Base-by-base conservation (phyloP, 208 protist genomes). In the Herpetomonas samuelpessoai region DNA sequence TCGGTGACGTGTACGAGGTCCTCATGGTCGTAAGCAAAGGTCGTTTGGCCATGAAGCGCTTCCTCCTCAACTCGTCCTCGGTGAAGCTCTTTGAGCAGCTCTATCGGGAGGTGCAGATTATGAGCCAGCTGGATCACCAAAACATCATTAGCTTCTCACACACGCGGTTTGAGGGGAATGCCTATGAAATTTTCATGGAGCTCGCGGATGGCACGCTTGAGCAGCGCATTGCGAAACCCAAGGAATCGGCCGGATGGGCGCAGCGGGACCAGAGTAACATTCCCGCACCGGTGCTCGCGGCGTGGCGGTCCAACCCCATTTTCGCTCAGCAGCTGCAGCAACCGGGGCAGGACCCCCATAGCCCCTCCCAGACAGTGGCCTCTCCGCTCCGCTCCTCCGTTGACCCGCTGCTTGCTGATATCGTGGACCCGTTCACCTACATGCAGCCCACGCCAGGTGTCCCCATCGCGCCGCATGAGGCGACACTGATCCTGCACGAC, bases 151-250 rank as follows among this genome's bases (percentile, higher is more conserved):
- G 62, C 22, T 84, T 92, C 53, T 90, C 81, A 0, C 88, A 94
- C 68, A 80, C 78, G 0, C 56, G 64, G 22, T 58, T 87, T 21
- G 82, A 91, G 50, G 79, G 79, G 30, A 81, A 89, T 48, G 57
- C 73, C 22, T 86, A 80, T 49, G 77, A 60, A 26, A 89, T 94
- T 47, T 94, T 91, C 51, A 94, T 94, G 88, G 83, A 94, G 65
- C 67, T 94, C 26, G 82, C 82, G 41, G 76, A 91, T 26, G 67
- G 67, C 25, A 85, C 67, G 10, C 60, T 94, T 22, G 65, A 49
- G 35, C 56, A 62, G 41, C 54, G 45, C 7, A 28, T 59, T 7
- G 12, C 19, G 16, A 16, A 3, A 0, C 57, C 57, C 3, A 16
- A 29, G 30, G 12, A 12, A 28, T 19, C 38, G 47, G 12, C 24